These are phyloP conservation scores for Ciborinia camelliae DNA, from an alignment of 2,329 filamentous ascomycete species.

Conservation along the genomic window DNA sequence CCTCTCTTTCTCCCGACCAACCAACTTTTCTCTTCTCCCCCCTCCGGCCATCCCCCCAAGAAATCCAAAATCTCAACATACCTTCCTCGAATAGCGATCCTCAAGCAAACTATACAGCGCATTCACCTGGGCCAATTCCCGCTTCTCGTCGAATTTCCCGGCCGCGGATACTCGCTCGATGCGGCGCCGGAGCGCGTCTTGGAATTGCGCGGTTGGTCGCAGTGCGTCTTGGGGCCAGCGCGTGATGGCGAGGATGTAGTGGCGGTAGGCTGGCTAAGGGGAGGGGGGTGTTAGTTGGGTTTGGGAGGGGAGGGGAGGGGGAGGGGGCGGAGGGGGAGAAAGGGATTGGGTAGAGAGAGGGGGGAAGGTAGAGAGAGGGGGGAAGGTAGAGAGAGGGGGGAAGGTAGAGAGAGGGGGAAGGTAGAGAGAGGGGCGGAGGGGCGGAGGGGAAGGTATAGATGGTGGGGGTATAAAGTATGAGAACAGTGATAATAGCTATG, in stretches of 20 bases:
- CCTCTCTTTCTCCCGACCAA: neutral
- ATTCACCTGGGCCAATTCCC: constrained; percentile 55
- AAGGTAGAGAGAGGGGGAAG: neutral
- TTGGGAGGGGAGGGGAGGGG: neutral
- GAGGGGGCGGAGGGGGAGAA: too few species aligned
- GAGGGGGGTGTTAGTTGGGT: neutral
- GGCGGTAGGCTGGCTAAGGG: constrained; percentile 44
- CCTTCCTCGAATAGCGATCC: constrained; percentile 56
- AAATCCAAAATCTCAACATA: constrained; percentile 31
- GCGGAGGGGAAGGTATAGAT: too few species aligned
- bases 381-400: neutral
- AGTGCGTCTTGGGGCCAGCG: constrained; percentile 63
- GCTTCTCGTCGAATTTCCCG: constrained; percentile 40
- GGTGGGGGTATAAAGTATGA: neutral
- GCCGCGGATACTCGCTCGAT: constrained; percentile 40
- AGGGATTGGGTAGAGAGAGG: neutral
- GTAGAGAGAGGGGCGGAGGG: too few species aligned
- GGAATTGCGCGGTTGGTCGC: constrained; percentile 60
- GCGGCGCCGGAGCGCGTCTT: constrained; percentile 50
- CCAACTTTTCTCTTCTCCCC: neutral
- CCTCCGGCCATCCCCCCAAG: neutral
- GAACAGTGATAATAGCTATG: neutral
- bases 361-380: neutral
- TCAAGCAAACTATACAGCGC: constrained; percentile 57
- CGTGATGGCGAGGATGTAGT: constrained; percentile 50